Evolutionary conservation across 257 asterid genomes (phyloP).

Genomic region (Ehretia macrophylla): DNA sequence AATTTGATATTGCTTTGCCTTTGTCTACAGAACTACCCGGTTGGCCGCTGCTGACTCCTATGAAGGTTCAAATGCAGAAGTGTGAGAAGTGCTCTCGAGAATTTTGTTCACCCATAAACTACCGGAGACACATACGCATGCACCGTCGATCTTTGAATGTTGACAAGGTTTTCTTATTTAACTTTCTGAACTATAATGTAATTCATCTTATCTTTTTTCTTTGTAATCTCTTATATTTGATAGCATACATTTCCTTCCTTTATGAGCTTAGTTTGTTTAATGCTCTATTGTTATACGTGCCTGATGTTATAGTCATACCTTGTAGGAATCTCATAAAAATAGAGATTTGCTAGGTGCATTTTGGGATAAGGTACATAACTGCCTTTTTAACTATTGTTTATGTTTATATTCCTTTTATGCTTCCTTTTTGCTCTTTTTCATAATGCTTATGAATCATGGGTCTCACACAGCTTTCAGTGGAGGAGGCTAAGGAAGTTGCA

Average conservation of each 20-base stretch:
- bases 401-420: not conserved
- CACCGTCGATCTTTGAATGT: slow-evolving; percentile 79
- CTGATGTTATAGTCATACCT: not conserved
- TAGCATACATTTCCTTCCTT: not conserved
- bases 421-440: not conserved
- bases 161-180: slow-evolving; percentile 53
- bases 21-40: slow-evolving; percentile 63
- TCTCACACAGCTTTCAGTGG: slow-evolving; percentile 61
- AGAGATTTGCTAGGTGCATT: slow-evolving; percentile 78
- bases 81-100: slow-evolving; percentile 84
- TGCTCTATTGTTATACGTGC: slow-evolving; percentile 18
- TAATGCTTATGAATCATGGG: slow-evolving; percentile 10
- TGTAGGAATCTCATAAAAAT: slow-evolving; percentile 61
- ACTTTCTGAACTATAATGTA: not conserved
- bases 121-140: slow-evolving; percentile 82
- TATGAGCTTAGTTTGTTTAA: not conserved
- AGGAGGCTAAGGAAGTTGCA: slow-evolving; percentile 57
- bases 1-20: slow-evolving; percentile 10
- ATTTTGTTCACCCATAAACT: slow-evolving; percentile 80
- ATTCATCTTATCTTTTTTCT: not conserved
- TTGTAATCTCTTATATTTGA: not conserved
- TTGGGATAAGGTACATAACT: slow-evolving; percentile 81
- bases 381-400: not conserved
- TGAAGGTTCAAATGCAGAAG: slow-evolving; percentile 72
- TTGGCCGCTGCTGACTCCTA: slow-evolving; percentile 83